Conservation (phyloP, 2,329 filamentous ascomycete species). For the Penicillium oxalicum region DNA sequence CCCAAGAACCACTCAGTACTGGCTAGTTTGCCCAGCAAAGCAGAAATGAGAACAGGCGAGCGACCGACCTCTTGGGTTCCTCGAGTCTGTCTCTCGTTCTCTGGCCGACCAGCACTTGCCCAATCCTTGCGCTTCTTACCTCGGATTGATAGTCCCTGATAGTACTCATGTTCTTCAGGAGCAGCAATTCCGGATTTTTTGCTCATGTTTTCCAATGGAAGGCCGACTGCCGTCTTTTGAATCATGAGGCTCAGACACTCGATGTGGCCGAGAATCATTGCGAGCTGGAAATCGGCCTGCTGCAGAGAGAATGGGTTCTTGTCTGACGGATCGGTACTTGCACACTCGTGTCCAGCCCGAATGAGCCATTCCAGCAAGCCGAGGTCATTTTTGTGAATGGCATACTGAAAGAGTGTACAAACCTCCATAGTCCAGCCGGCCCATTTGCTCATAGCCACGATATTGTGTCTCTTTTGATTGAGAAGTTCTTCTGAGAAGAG, state of each 20-base stretch:
- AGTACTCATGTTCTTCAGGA: conserved; percentile 61
- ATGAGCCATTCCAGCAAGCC: conserved; percentile 53
- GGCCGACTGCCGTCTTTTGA: conserved; percentile 58
- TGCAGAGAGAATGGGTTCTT: conserved; percentile 6
- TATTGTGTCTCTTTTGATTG: neutral
- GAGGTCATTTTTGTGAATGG: conserved; percentile 50
- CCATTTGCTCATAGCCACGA: neutral
- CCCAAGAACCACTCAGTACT: conserved; percentile 72
- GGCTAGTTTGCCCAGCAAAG: conserved; percentile 51
- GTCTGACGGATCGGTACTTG: conserved; percentile 2
- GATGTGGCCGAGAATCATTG: conserved; percentile 38
- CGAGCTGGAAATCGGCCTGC: conserved; percentile 31
- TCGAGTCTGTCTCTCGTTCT: neutral
- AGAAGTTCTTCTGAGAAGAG: conserved; percentile 12
- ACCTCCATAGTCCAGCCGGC: neutral
- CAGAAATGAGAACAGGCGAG: conserved; percentile 31
- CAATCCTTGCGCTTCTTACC: conserved; percentile 70
- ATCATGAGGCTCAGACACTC: conserved; percentile 52
- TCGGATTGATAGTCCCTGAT: conserved; percentile 70
- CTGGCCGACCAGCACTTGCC: conserved; percentile 56
- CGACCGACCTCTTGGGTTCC: neutral
- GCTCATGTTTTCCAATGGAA: conserved; percentile 62
- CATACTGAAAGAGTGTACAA: conserved; percentile 36
- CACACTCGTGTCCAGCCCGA: conserved; percentile 40
- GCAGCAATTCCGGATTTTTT: conserved; percentile 60